Conservation (phyloP, 2,329 filamentous ascomycete genomes). For the Aspergillus quadricinctus region DNA sequence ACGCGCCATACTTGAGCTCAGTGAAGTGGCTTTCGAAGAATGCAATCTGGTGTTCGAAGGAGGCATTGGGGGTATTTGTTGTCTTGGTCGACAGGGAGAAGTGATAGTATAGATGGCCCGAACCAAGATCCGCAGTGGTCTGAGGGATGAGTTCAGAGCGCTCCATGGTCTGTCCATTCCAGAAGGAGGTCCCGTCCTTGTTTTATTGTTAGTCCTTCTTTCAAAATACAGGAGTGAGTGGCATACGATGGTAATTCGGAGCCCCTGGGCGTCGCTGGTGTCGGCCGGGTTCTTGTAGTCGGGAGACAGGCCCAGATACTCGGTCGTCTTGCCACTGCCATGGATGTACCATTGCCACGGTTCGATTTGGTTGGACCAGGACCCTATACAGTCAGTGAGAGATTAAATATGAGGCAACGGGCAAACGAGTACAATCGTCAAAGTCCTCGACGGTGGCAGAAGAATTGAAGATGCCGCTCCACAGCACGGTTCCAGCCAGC, state of each 20-base stretch:
- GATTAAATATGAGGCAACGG: background rate
- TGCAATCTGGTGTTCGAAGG: constrained; percentile 63
- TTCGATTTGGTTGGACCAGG: constrained; percentile 63
- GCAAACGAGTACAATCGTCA: constrained; percentile 18
- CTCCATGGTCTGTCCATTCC: constrained; percentile 69
- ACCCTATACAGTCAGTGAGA: constrained; percentile 42
- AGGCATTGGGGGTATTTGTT: constrained; percentile 57
- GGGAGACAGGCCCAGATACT: constrained; percentile 60
- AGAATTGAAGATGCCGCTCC: constrained; percentile 27
- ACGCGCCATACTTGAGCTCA: constrained; percentile 63
- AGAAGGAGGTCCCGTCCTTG: constrained; percentile 49
- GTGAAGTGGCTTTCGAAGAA: constrained; percentile 67
- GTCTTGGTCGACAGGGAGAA: constrained; percentile 61
- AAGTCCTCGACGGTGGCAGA: constrained; percentile 18
- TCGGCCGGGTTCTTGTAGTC: constrained; percentile 64
- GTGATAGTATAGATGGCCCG: constrained; percentile 66
- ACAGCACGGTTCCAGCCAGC: constrained; percentile 21
- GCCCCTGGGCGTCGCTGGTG: constrained; percentile 58
- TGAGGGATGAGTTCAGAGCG: constrained; percentile 71
- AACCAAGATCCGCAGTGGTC: constrained; percentile 60
- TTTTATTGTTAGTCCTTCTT: background rate
- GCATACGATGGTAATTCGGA: constrained; percentile 60
- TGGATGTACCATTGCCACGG: constrained; percentile 76
- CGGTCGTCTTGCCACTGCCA: constrained; percentile 46
- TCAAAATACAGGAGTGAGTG: background rate